phyloP scores from a whole-genome alignment of 2,329 filamentous ascomycete species.

The Fusarium equiseti region DNA sequence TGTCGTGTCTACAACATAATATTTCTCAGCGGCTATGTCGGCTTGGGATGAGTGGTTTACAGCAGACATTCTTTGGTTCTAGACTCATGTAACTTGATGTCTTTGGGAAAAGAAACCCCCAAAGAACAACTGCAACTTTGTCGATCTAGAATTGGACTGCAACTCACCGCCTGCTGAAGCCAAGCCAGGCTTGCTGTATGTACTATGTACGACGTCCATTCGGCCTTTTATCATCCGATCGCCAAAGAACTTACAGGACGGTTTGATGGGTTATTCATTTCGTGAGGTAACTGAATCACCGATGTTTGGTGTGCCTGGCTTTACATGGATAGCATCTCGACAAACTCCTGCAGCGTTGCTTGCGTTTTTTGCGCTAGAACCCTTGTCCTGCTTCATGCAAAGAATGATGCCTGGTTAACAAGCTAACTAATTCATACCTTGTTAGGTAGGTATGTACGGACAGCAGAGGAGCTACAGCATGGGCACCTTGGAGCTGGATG shows the following conservation, averaged over 20 bases:
- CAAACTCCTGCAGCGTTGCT: slow-evolving; percentile 40
- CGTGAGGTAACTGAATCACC: slow-evolving; percentile 42
- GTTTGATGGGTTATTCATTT: slow-evolving; percentile 39
- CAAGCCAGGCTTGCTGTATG: slow-evolving; percentile 13
- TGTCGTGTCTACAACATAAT: slow-evolving; percentile 1
- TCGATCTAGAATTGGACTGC: slow-evolving; percentile 22
- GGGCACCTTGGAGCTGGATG: slow-evolving; percentile 20
- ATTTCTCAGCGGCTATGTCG: slow-evolving; percentile 39
- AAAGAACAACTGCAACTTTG: slow-evolving; percentile 26
- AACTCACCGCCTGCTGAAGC: slow-evolving; percentile 35
- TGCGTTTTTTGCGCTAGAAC: slow-evolving; percentile 40
- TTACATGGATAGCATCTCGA: slow-evolving; percentile 11
- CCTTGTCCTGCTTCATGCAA: slow-evolving; percentile 31
- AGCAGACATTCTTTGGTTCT: slow-evolving; percentile 21
- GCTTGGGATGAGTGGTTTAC: slow-evolving; percentile 33
- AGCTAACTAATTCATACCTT: neutral
- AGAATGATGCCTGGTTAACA: slow-evolving; percentile 6
- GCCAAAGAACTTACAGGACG: slow-evolving; percentile 1
- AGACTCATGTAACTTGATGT: slow-evolving; percentile 29
- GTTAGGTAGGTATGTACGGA: slow-evolving; percentile 2
- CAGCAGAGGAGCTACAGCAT: slow-evolving; percentile 25
- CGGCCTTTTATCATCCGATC: slow-evolving; percentile 10
- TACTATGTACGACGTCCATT: neutral
- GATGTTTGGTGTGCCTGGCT: slow-evolving; percentile 17
- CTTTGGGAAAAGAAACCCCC: slow-evolving; percentile 33